These are phyloP conservation scores for Echeveria elegans DNA, from an alignment of 164 flowering plant species.

Conservation along the genomic window DNA sequence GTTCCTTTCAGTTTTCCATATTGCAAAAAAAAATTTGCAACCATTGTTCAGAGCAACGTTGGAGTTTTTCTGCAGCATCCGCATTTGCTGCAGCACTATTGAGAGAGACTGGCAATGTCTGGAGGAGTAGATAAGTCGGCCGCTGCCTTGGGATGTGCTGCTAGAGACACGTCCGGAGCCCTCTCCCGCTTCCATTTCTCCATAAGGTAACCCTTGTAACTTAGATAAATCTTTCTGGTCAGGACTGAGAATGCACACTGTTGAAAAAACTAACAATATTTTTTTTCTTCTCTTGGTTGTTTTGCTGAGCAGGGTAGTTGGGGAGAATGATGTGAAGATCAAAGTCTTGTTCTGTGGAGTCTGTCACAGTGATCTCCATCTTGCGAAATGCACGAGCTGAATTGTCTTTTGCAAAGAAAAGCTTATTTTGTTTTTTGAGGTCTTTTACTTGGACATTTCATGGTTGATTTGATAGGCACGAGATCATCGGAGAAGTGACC, in stretches of 20 bases:
- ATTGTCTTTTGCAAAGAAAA: background rate
- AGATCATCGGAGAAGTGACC: conserved; percentile 26
- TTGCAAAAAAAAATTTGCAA: no score
- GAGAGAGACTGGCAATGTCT: background rate
- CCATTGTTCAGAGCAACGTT: no score
- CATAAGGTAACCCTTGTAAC: no score
- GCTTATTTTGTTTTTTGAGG: background rate
- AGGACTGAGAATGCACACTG: no score
- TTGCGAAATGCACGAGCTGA: conserved; percentile 8
- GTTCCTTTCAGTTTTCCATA: no score
- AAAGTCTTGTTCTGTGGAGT: no score
- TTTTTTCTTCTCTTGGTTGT: no score
- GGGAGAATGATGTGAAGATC: no score
- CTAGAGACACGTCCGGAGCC: conserved; percentile 25
- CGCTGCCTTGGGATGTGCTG: conserved; percentile 38
- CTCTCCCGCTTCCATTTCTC: conserved; percentile 36
- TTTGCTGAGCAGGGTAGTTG: conserved; percentile 36
- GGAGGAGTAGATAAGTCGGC: background rate
- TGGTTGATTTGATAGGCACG: conserved; percentile 18
- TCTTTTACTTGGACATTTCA: background rate
- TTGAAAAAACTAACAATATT: no score
- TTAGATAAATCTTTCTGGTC: no score
- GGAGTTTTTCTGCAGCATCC: no score
- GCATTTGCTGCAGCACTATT: no score
- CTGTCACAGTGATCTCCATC: conserved; percentile 48